Base-by-base conservation (phyloP, 805 yeast genomes). In the Helenozyma rhizophorensis region DNA sequence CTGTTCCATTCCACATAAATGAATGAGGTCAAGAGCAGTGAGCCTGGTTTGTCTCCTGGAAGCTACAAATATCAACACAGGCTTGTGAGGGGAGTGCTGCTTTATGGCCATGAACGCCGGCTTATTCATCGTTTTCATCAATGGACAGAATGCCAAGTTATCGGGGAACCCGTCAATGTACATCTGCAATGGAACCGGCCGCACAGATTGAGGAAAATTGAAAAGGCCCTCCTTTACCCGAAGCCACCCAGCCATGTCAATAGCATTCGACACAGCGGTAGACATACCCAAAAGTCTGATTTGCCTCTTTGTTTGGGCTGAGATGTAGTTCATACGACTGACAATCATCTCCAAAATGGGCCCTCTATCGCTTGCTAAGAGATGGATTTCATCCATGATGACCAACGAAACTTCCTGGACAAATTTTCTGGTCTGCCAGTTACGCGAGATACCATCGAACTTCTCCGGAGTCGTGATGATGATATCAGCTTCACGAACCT, bases 21-120 rank as follows among this genome's bases (percentile, higher is more conserved):
- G 85, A 33, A 84, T 83, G 31, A 84, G 64, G 46, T 85, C 94
- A 28, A 80, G 64, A 0, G 94, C 87, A 1, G 94, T 84, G 32
- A 84, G 69, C 38, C 94, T 64, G 0, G 94, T 84, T 56, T 84
- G 94, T 38, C 94, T 66, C 51, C 94, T 71, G 3, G 93, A 83
- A 1, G 93, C 87, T 23, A 84, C 94, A 49, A 84, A 84, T n/a
- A 84, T 78, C 45, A 84, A 67, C 9, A 82, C 90, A 0, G 96
- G 95, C 53, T 88, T 80, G 13, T 64, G 65, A 2, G 96, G 94
- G 0, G 96, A 83, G 54, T 89, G 96, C 42, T 85, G 87, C 51
- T 87, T 85, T 42, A 88, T 88, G 0, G 96, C 95, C 81, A 82
- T 76, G 50, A 83, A 88, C 0, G 95, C 90, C 1, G 97, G 96